Conservation (phyloP, 179 eudicot species). For the Sideroxylon spinosum region DNA sequence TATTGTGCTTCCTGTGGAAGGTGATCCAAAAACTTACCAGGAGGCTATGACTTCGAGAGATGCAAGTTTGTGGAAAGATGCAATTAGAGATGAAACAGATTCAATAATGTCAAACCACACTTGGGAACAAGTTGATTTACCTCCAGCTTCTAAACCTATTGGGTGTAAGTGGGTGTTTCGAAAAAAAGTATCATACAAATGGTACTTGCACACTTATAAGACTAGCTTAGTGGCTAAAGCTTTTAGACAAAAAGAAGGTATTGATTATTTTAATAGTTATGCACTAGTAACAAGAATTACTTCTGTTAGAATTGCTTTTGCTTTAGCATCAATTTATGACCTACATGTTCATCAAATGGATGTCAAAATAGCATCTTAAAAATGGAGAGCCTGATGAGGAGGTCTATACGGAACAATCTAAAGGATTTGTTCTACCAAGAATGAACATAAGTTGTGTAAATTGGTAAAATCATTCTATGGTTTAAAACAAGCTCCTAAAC, state of each 20-base stretch:
- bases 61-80: not conserved
- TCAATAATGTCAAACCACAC: not conserved
- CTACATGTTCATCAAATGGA: not conserved
- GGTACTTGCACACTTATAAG: not conserved
- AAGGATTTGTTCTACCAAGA: not conserved
- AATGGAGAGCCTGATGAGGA: not conserved
- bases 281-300: not conserved
- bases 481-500: not conserved
- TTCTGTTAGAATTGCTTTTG: not conserved
- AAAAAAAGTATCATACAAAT: not conserved
- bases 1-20: not conserved
- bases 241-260: not conserved
- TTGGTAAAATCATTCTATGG: not conserved
- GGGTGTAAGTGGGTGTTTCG: constrained; percentile 6
- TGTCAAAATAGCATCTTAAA: not conserved
- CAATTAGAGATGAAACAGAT: not conserved
- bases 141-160: not conserved
- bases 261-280: constrained; percentile 1
- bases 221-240: constrained; percentile 2
- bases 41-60: not conserved
- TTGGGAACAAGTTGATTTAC: not conserved
- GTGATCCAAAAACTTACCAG: not conserved
- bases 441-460: not conserved
- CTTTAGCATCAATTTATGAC: not conserved
- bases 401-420: not conserved